phyloP scores from a whole-genome alignment of 2,329 filamentous ascomycete species.

The Sclerotinia borealis region DNA sequence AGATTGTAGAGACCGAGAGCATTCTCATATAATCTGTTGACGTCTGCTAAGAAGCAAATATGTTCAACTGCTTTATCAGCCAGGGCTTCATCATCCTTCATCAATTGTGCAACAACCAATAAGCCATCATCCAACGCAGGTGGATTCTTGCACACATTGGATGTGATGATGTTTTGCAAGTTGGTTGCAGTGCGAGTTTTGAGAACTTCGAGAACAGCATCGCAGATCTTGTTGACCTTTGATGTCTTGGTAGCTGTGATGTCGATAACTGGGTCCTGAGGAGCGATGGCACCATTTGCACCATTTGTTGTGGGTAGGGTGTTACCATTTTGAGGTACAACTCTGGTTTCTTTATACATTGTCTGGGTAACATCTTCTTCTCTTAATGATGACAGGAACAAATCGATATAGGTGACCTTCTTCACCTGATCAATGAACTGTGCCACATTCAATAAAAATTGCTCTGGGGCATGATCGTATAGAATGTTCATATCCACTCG shows the following conservation, averaged over 20 bases:
- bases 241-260: conserved; percentile 27
- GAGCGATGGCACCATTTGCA: conserved; percentile 10
- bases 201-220: conserved; percentile 70
- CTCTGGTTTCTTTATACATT: conserved; percentile 84
- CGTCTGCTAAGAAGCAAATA: conserved; percentile 94
- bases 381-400: conserved; percentile 81
- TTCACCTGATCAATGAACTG: conserved; percentile 80
- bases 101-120: conserved; percentile 67
- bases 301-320: conserved; percentile 23
- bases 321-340: conserved; percentile 32
- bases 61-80: conserved; percentile 90
- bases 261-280: conserved; percentile 14
- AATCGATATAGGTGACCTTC: conserved; percentile 75
- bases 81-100: conserved; percentile 59
- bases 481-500: conserved; percentile 97
- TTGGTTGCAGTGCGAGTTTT: conserved; percentile 54
- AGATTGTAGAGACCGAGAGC: conserved; percentile 88
- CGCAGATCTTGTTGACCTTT: conserved; percentile 86
- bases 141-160: conserved; percentile 87
- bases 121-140: conserved; percentile 86
- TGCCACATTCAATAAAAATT: conserved; percentile 71
- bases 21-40: conserved; percentile 85
- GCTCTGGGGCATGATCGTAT: conserved; percentile 82
- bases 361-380: conserved; percentile 91
- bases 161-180: conserved; percentile 88